phyloP scores from a whole-genome alignment of 1,139 yeast species.

The Pichia cactophila region DNA sequence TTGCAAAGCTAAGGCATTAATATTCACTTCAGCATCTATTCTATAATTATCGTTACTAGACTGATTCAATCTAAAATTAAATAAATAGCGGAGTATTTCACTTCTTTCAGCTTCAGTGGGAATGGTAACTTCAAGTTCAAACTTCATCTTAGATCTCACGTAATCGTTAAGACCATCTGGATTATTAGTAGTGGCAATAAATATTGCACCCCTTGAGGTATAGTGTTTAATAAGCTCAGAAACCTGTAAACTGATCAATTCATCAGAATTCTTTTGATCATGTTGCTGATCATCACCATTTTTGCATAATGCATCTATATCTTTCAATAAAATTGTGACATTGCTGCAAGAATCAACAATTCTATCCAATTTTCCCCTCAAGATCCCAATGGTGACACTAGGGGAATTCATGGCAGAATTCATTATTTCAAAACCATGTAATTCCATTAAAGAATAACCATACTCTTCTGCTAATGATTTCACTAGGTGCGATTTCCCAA shows the following conservation, averaged over 20 bases:
- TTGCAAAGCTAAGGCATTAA: slow-evolving; percentile 61
- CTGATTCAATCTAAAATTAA: slow-evolving; percentile 13
- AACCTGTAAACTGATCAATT: slow-evolving; percentile 53
- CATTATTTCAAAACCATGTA: slow-evolving; percentile 59
- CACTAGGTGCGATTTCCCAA: slow-evolving; percentile 70
- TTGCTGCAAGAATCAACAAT: slow-evolving; percentile 34
- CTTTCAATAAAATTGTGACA: slow-evolving; percentile 54
- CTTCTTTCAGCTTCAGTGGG: slow-evolving; percentile 73
- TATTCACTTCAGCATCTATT: slow-evolving; percentile 47
- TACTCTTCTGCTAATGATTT: slow-evolving; percentile 46
- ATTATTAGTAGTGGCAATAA: slow-evolving; percentile 68
- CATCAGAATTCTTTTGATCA: slow-evolving; percentile 33
- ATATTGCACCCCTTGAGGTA: slow-evolving; percentile 37
- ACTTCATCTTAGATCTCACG: slow-evolving; percentile 62
- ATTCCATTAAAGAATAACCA: slow-evolving; percentile 62
- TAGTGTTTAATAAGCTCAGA: slow-evolving; percentile 54
- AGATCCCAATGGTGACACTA: slow-evolving; percentile 67
- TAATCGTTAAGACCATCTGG: slow-evolving; percentile 62
- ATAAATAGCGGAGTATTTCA: slow-evolving; percentile 49
- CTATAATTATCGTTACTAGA: slow-evolving; percentile 6
- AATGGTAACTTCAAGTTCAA: slow-evolving; percentile 68
- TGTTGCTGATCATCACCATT: slow-evolving; percentile 52
- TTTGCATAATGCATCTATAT: slow-evolving; percentile 66
- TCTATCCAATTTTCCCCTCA: slow-evolving; percentile 71
- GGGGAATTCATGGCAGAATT: slow-evolving; percentile 55